Evolutionary conservation across 306 rosid species (phyloP).

Genomic region (Argentina anserina): DNA sequence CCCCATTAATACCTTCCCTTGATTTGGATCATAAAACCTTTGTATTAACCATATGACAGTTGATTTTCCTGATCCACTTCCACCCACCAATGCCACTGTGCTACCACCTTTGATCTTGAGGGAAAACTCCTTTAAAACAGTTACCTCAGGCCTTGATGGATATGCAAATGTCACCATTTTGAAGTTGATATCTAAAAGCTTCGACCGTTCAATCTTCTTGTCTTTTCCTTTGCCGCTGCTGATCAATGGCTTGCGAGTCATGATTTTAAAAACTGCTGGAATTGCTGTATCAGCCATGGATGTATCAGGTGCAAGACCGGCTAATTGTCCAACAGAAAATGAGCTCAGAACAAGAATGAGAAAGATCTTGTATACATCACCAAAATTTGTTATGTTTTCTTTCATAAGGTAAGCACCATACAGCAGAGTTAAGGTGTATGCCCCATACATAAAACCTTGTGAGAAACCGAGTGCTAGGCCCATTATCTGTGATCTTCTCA

Average conservation of each 20-base stretch:
- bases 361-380: conserved; percentile 64
- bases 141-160: conserved; percentile 74
- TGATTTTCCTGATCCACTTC: conserved; percentile 91
- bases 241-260: conserved; percentile 61
- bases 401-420: conserved; percentile 64
- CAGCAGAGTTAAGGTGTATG: conserved; percentile 79
- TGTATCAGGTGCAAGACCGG: conserved; percentile 89
- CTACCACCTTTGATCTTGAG: conserved; percentile 67
- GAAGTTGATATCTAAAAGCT: conserved; percentile 53
- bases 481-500: conserved; percentile 57
- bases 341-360: conserved; percentile 94
- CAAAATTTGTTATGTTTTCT: conserved; percentile 41
- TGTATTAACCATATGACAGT: conserved; percentile 80
- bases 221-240: conserved; percentile 27
- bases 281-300: conserved; percentile 63
- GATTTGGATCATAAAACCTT: conserved; percentile 85
- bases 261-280: conserved; percentile 65
- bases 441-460: conserved; percentile 81
- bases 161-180: conserved; percentile 79
- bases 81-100: conserved; percentile 76
- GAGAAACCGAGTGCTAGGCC: conserved; percentile 67
- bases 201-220: conserved; percentile 47
- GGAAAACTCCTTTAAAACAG: conserved; percentile 59
- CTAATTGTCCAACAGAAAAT: conserved; percentile 87
- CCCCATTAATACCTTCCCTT: conserved; percentile 72